These are phyloP conservation scores for Bipolaris zeicola DNA, from an alignment of 2,329 filamentous ascomycete genomes.

Conservation along the genomic window DNA sequence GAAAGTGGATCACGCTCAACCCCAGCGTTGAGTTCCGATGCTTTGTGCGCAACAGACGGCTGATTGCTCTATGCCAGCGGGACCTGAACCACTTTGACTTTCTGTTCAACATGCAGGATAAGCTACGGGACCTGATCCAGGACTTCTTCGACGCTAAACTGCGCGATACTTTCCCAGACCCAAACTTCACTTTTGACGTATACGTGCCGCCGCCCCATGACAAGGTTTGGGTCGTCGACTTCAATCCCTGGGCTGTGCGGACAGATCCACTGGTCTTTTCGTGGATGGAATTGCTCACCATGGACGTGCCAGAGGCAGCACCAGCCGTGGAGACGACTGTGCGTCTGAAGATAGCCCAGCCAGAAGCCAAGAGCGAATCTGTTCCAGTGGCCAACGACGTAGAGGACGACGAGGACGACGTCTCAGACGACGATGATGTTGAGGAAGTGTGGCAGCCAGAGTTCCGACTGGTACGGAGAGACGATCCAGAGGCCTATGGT, in stretches of 20 bases:
- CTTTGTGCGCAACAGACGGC: slow-evolving; percentile 81
- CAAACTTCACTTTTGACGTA: slow-evolving; percentile 86
- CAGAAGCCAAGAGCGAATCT: slow-evolving; percentile 9
- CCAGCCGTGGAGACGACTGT: slow-evolving; percentile 30
- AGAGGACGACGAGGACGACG: slow-evolving; percentile 20
- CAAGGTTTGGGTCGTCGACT: slow-evolving; percentile 83
- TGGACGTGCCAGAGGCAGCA: slow-evolving; percentile 60
- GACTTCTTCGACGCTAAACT: slow-evolving; percentile 78
- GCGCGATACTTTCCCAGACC: slow-evolving; percentile 79
- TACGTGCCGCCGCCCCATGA: slow-evolving; percentile 81
- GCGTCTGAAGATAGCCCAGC: slow-evolving; percentile 29
- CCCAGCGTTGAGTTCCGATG: slow-evolving; percentile 93
- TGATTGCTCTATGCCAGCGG: slow-evolving; percentile 85
- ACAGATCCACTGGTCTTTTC: slow-evolving; percentile 90
- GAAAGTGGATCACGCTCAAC: slow-evolving; percentile 87
- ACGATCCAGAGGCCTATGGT: slow-evolving; percentile 87
- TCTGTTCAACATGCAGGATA: slow-evolving; percentile 68
- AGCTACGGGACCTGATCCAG: slow-evolving; percentile 70
- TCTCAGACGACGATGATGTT: slow-evolving; percentile 56
- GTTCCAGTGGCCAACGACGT: not conserved
- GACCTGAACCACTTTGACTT: slow-evolving; percentile 92
- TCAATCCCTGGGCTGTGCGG: slow-evolving; percentile 90
- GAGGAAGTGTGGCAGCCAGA: slow-evolving; percentile 69
- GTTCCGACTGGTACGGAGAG: slow-evolving; percentile 78
- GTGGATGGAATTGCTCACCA: slow-evolving; percentile 83